Evolutionary conservation across 495 filamentous ascomycete genomes (phyloP).

Genomic region (Talaromyces adpressus): DNA sequence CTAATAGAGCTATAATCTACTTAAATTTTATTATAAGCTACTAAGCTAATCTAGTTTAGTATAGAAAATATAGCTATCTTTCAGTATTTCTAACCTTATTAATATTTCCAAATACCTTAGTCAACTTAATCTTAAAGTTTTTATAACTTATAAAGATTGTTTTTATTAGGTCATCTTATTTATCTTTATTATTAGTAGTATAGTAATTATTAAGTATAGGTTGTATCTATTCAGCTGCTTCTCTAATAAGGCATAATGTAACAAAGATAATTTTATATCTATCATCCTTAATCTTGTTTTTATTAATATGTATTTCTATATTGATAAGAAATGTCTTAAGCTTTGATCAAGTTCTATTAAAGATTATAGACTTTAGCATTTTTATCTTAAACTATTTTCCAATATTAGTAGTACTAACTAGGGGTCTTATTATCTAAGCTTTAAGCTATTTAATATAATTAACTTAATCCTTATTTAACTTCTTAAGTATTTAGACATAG

Average conservation of each 20-base stretch:
- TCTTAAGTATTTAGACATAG: no score
- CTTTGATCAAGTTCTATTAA: no score
- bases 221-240: background rate
- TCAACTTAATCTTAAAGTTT: background rate
- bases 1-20: background rate
- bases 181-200: background rate
- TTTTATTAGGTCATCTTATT: background rate
- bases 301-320: background rate
- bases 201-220: background rate
- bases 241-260: background rate
- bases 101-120: background rate
- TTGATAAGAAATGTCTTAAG: background rate
- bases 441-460: no score
- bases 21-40: background rate
- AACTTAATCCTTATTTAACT: no score
- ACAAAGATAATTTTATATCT: background rate
- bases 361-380: no score
- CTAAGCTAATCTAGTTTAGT: background rate
- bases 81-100: background rate
- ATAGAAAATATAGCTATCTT: no score
- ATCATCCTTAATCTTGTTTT: background rate
- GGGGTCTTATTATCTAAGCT: no score
- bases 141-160: background rate
- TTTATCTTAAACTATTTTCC: no score
- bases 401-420: no score